Conservation (phyloP, 495 filamentous ascomycete genomes). For the Hyaloscypha hepaticicola region DNA sequence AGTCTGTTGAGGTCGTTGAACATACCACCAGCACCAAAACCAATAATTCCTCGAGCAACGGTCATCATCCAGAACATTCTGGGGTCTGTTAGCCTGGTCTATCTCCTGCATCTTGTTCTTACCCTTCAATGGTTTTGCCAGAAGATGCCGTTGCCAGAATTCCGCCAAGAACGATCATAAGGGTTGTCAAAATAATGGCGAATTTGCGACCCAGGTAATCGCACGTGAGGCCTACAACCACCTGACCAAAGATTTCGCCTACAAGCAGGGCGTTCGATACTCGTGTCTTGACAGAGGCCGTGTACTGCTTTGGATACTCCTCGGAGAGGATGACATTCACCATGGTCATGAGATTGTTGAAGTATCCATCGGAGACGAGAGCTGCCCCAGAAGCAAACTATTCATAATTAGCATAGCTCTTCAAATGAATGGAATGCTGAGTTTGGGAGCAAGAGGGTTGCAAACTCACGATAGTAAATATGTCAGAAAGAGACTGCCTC, state of each 20-base stretch:
- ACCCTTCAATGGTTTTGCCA: constrained; percentile 43
- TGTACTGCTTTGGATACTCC: constrained; percentile 48
- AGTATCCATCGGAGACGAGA: constrained; percentile 53
- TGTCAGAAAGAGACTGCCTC: constrained; percentile 44
- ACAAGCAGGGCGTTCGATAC: constrained; percentile 55
- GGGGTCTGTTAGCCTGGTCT: neutral
- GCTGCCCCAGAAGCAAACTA: constrained; percentile 49
- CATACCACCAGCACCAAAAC: constrained; percentile 49
- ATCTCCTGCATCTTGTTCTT: neutral
- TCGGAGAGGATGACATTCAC: constrained; percentile 49
- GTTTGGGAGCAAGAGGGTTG: too few species aligned
- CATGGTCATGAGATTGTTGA: constrained; percentile 57
- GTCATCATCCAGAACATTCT: constrained; percentile 58
- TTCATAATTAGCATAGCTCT: neutral
- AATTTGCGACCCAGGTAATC: constrained; percentile 54
- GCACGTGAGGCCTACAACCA: constrained; percentile 50
- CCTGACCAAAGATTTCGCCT: constrained; percentile 52
- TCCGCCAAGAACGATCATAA: constrained; percentile 52
- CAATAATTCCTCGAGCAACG: constrained; percentile 50
- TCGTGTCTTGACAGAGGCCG: constrained; percentile 44
- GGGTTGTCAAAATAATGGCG: constrained; percentile 50
- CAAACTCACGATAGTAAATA: constrained; percentile 48
- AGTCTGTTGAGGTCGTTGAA: constrained; percentile 1
- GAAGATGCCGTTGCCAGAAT: constrained; percentile 50
- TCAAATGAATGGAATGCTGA: too few species aligned